A percentile compares a stretch with the other conserved stretches of the same genome.
phyloP scores from a whole-genome alignment of 306 rosid genomes.

The Citrullus colocynthis region DNA sequence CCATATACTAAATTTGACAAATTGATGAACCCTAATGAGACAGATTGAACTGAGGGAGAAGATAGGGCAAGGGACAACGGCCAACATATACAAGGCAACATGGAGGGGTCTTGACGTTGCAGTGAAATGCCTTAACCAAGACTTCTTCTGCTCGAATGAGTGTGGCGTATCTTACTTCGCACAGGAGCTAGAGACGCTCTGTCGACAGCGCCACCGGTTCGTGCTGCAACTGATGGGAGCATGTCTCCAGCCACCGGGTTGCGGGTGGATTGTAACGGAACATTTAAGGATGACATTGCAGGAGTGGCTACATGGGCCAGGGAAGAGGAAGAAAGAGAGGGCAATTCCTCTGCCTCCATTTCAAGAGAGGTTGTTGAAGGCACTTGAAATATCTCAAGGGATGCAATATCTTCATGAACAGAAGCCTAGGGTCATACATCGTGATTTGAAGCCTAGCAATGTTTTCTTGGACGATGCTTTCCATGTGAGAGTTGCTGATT shows the following conservation, averaged over 20 bases:
- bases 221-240: constrained; percentile 73
- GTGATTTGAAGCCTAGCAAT: constrained; percentile 62
- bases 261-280: constrained; percentile 70
- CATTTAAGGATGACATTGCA: constrained; percentile 30
- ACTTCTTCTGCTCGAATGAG: constrained; percentile 41
- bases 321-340: constrained; percentile 29
- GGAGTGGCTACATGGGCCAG: constrained; percentile 73
- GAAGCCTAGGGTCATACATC: constrained; percentile 56
- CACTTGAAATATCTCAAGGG: constrained; percentile 55
- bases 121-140: constrained; percentile 44
- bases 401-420: constrained; percentile 83
- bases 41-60: constrained; percentile 52
- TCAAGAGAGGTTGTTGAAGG: constrained; percentile 32
- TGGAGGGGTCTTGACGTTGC: constrained; percentile 74
- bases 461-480: constrained; percentile 44
- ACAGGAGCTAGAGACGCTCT: constrained; percentile 58
- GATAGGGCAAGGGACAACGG: constrained; percentile 64
- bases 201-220: constrained; percentile 48
- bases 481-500: constrained; percentile 61
- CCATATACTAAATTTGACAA: neutral
- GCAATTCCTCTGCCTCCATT: constrained; percentile 34
- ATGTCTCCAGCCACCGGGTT: constrained; percentile 56
- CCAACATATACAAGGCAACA: constrained; percentile 45
- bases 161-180: constrained; percentile 40
- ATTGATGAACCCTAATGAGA: neutral